These are phyloP conservation scores for Pilaira anomala DNA, from an alignment of 192 early-diverging fungal species.

Conservation along the genomic window DNA sequence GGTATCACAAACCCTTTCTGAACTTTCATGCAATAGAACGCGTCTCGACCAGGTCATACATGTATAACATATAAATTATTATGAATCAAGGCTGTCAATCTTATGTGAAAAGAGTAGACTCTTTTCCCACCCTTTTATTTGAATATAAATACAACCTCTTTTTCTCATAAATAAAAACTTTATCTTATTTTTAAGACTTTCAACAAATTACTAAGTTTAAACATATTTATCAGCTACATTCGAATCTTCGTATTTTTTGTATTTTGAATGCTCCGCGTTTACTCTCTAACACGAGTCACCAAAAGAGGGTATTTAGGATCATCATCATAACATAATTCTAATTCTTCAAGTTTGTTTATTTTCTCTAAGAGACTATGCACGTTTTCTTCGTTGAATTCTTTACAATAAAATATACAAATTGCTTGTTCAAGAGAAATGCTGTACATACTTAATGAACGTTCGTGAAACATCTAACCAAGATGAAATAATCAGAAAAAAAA, in stretches of 20 bases:
- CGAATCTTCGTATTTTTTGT: constrained; percentile 17
- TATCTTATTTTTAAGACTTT: too few relatives aligned
- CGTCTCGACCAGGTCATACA: too few relatives aligned
- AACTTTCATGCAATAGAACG: too few relatives aligned
- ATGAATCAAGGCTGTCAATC: too few relatives aligned
- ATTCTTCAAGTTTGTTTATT: constrained; percentile 2
- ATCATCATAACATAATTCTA: constrained; percentile 8
- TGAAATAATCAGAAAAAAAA: constrained; percentile 4
- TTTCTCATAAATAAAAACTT: too few relatives aligned
- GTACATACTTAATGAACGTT: background rate
- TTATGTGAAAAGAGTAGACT: too few relatives aligned
- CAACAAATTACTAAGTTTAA: too few relatives aligned
- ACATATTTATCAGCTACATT: too few relatives aligned
- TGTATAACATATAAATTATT: too few relatives aligned
- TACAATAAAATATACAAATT: constrained; percentile 16
- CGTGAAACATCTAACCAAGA: background rate
- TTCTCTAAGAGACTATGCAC: background rate
- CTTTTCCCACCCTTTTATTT: too few relatives aligned
- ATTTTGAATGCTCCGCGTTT: constrained; percentile 11
- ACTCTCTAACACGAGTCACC: constrained; percentile 13
- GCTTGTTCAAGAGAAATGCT: constrained; percentile 16
- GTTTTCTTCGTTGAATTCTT: constrained; percentile 8
- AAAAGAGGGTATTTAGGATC: constrained; percentile 8
- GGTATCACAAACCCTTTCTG: too few relatives aligned
- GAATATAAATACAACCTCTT: too few relatives aligned